phyloP scores from a whole-genome alignment of 2,329 filamentous ascomycete genomes.

The Penicillium sp. region DNA sequence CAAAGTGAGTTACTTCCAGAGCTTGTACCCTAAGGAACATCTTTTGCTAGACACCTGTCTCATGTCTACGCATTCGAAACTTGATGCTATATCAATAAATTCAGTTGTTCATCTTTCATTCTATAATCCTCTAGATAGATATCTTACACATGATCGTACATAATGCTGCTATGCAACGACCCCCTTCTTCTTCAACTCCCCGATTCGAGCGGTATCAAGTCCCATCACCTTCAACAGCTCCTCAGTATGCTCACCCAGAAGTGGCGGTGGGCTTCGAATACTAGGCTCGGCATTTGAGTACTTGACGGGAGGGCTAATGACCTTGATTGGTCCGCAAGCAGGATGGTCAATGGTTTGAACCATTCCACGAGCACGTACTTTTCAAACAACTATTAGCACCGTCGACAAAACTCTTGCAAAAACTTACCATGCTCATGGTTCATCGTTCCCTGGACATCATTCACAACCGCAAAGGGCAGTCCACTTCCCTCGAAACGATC shows the following conservation, averaged over 20 bases:
- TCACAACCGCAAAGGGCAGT: constrained; percentile 92
- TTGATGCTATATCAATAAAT: too few relatives aligned
- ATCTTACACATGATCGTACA: background rate
- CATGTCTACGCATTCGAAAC: too few relatives aligned
- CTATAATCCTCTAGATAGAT: background rate
- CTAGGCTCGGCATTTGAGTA: constrained; percentile 79
- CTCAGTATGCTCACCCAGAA: constrained; percentile 81
- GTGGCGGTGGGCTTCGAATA: constrained; percentile 76
- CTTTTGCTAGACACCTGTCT: too few relatives aligned
- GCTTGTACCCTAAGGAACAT: too few relatives aligned
- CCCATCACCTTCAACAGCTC: constrained; percentile 70
- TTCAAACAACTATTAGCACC: constrained; percentile 1
- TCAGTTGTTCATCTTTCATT: background rate
- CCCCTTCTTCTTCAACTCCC: constrained; percentile 61
- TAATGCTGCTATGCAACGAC: constrained; percentile 50
- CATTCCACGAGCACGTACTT: constrained; percentile 76
- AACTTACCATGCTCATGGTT: constrained; percentile 75
- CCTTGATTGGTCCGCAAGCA: constrained; percentile 77
- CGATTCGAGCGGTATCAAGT: constrained; percentile 56
- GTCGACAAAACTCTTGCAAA: background rate
- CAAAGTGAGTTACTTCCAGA: too few relatives aligned
- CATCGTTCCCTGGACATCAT: constrained; percentile 82
- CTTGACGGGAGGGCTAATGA: constrained; percentile 94
- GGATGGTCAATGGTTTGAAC: constrained; percentile 83
- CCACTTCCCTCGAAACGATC: constrained; percentile 80